Percentiles rank a stretch among this genome's conserved stretches.
phyloP scores from a whole-genome alignment of 352 stramenopile genomes.

The Phytophthora sp. region DNA sequence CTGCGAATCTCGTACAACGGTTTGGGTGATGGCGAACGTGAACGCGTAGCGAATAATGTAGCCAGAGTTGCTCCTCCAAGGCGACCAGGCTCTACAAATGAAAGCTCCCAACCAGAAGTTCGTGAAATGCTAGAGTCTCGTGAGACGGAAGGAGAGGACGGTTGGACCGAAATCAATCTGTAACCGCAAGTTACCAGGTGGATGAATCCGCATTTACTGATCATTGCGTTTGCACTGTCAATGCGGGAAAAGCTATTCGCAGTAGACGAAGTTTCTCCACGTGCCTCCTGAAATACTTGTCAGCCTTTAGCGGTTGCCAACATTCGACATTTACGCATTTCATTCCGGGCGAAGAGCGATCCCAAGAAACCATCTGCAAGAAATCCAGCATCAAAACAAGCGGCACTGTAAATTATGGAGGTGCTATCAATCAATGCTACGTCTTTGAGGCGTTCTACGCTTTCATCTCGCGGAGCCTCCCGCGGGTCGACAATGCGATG shows the following conservation, averaged over 20 bases:
- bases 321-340: neutral
- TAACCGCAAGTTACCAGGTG: constrained; percentile 1
- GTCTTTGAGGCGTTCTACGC: constrained; percentile 32
- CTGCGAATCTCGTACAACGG: constrained; percentile 53
- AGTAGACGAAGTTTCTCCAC: constrained; percentile 1
- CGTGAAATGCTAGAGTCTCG: neutral
- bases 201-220: neutral
- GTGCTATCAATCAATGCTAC: constrained; percentile 45
- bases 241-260: constrained; percentile 3
- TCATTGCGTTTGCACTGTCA: neutral
- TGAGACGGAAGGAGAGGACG: constrained; percentile 5
- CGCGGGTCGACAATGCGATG: constrained; percentile 25
- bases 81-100: too few species aligned
- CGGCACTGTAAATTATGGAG: too few species aligned
- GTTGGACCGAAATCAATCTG: constrained; percentile 8
- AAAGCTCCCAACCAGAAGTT: neutral
- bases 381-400: too few species aligned
- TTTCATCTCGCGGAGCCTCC: constrained; percentile 45
- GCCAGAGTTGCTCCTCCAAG: too few species aligned
- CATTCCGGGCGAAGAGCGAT: neutral
- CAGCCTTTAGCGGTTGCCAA: neutral
- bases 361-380: constrained; percentile 5
- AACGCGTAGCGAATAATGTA: too few species aligned
- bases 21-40: constrained; percentile 3
- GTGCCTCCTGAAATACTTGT: constrained; percentile 4